Evolutionary conservation across 2,329 filamentous ascomycete species (phyloP).

Genomic region (Fusarium sp.): DNA sequence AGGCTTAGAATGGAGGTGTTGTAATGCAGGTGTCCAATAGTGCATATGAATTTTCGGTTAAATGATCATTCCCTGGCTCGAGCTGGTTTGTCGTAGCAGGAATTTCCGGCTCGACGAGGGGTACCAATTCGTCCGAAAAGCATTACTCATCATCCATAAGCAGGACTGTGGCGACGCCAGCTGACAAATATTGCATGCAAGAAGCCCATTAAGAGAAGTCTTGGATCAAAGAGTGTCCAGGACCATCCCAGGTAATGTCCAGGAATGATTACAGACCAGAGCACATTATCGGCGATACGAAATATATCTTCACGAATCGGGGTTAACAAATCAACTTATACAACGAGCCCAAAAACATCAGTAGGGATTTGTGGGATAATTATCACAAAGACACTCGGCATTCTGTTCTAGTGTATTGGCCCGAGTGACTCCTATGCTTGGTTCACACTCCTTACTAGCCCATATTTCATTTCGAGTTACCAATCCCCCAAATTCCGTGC

Average conservation of each 20-base stretch:
- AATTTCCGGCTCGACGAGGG: neutral
- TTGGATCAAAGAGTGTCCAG: too few relatives aligned
- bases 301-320: neutral
- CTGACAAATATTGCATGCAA: neutral
- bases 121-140: neutral
- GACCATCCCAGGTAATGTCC: neutral
- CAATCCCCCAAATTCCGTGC: neutral
- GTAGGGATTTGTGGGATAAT: too few relatives aligned
- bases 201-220: too few relatives aligned
- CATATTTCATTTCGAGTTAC: neutral
- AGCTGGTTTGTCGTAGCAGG: neutral
- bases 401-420: neutral
- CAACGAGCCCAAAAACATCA: neutral
- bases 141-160: neutral
- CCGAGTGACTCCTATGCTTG: rapidly evolving
- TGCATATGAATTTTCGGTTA: too few relatives aligned
- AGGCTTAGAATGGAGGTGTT: neutral
- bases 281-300: rapidly evolving
- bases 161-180: neutral
- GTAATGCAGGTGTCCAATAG: neutral
- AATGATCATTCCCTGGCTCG: neutral
- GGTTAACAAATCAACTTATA: too few relatives aligned
- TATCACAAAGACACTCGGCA: too few relatives aligned
- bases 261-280: neutral
- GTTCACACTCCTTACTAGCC: neutral